Conservation (phyloP, 1,139 yeast genomes). For the Nakaseomyces nivariensis region DNA sequence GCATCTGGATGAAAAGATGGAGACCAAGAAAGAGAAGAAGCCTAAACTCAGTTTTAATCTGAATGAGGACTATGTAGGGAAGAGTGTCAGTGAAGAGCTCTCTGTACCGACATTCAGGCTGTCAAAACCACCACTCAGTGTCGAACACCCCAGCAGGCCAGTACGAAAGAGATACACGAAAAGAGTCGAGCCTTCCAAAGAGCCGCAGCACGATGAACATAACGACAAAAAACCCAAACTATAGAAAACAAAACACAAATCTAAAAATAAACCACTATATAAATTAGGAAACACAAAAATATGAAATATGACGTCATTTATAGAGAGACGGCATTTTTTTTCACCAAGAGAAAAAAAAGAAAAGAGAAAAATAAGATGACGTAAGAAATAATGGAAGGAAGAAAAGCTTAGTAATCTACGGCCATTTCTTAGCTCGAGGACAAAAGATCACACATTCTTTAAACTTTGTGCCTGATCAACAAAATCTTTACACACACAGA, state of each 20-base stretch:
- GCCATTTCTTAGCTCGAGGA: too few species aligned
- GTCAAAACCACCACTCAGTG: slow-evolving; percentile 12
- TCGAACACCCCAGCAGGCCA: slow-evolving; percentile 3
- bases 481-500: too few species aligned
- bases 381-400: too few species aligned
- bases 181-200: not conserved
- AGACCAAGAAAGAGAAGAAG: not conserved
- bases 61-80: not conserved
- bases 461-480: too few species aligned
- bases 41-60: not conserved
- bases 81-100: not conserved
- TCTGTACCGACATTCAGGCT: slow-evolving; percentile 9
- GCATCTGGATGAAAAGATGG: slow-evolving; percentile 11
- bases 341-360: too few species aligned
- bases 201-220: not conserved
- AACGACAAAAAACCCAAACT: not conserved
- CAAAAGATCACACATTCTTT: too few species aligned
- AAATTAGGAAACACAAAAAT: too few species aligned
- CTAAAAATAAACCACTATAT: too few species aligned
- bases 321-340: too few species aligned
- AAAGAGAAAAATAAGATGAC: too few species aligned
- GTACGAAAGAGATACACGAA: not conserved
- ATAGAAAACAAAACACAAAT: not conserved
- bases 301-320: too few species aligned
- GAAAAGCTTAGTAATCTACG: too few species aligned